These are phyloP conservation scores for Cladosporium sp. DNA, from an alignment of 2,329 filamentous ascomycete species.

Conservation along the genomic window DNA sequence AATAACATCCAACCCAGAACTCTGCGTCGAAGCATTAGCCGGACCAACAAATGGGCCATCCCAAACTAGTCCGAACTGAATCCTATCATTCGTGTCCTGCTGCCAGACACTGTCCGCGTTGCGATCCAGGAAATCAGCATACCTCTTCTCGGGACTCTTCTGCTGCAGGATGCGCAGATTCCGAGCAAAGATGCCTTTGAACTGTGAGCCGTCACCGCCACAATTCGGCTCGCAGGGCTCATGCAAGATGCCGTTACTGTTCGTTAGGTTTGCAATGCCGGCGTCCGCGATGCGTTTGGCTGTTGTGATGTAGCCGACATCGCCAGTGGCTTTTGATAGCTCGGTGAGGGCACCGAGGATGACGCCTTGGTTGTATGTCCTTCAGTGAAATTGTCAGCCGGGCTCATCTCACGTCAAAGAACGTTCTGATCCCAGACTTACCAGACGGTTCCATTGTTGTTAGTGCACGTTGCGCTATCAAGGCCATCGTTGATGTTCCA, in stretches of 20 bases:
- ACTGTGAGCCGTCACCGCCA: conserved; percentile 52
- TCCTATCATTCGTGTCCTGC: conserved; percentile 47
- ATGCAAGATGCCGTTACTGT: conserved; percentile 37
- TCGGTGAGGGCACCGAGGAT: conserved; percentile 57
- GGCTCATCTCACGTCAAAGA: neutral
- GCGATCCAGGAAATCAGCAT: conserved; percentile 50
- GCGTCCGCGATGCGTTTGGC: conserved; percentile 39
- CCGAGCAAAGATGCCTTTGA: conserved; percentile 68
- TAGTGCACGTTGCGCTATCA: conserved; percentile 44
- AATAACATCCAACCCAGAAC: conserved; percentile 30
- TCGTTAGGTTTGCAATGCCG: conserved; percentile 34
- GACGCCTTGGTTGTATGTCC: conserved; percentile 59
- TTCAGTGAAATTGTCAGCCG: conserved; percentile 7
- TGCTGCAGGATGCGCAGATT: conserved; percentile 58
- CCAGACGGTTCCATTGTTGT: conserved; percentile 46
- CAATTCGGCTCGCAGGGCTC: conserved; percentile 35
- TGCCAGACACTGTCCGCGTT: conserved; percentile 66
- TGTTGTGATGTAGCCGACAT: conserved; percentile 30
- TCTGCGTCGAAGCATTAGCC: conserved; percentile 29
- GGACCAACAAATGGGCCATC: conserved; percentile 50
- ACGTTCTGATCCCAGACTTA: conserved; percentile 14
- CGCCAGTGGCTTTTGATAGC: conserved; percentile 38
- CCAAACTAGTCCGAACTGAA: conserved; percentile 62
- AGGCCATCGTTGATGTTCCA: conserved; percentile 54
- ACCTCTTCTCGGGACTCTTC: conserved; percentile 47